These are phyloP conservation scores for Spizellomyces punctatus DNA, from an alignment of 192 early-diverging fungal genomes.

Conservation along the genomic window DNA sequence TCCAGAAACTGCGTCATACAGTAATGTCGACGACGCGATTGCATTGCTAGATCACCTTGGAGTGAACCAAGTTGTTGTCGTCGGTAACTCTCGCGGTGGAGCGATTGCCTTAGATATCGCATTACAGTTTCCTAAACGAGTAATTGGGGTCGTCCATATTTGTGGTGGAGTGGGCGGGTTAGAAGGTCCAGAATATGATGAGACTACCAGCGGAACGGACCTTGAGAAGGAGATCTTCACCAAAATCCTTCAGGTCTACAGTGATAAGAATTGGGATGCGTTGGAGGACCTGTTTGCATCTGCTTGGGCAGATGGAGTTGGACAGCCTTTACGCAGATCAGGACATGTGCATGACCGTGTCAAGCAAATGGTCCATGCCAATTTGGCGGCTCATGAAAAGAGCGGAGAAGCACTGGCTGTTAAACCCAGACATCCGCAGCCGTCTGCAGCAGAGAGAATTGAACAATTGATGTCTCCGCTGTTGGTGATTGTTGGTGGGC, in stretches of 20 bases:
- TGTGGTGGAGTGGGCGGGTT: background rate
- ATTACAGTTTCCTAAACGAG: background rate
- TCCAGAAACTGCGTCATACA: background rate
- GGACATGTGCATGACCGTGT: background rate
- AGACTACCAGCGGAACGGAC: background rate
- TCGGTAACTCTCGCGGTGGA: constrained; percentile 2
- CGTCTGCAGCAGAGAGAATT: no score
- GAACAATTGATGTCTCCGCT: no score
- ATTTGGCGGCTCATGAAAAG: no score
- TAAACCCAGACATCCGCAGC: no score
- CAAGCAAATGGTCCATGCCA: no score
- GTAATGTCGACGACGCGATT: background rate
- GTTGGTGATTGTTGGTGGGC: no score
- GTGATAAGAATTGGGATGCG: background rate
- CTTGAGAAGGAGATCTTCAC: background rate
- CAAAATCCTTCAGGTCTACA: background rate
- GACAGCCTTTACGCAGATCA: constrained; percentile 1
- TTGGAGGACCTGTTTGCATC: background rate
- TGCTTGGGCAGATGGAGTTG: constrained; percentile 3
- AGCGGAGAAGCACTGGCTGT: no score
- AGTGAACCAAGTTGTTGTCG: background rate
- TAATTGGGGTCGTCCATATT: background rate
- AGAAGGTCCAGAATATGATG: constrained; percentile 5
- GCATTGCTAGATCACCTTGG: background rate
- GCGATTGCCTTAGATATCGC: background rate